These are phyloP conservation scores for Pneumocystis jirovecii DNA, from an alignment of 1,139 yeast genomes.

Conservation along the genomic window DNA sequence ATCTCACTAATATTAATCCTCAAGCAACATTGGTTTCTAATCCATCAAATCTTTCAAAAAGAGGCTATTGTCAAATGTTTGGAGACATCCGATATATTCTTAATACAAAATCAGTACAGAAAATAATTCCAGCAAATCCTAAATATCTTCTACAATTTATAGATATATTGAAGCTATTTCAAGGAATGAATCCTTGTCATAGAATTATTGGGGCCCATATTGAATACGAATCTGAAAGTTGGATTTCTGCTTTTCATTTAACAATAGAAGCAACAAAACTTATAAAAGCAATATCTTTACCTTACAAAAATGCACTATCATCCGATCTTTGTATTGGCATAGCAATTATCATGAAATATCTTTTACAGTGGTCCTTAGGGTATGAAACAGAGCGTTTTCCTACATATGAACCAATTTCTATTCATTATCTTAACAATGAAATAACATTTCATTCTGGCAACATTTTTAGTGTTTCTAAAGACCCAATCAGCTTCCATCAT, in stretches of 20 bases:
- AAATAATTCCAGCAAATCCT: slow-evolving; percentile 28
- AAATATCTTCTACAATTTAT: slow-evolving; percentile 30
- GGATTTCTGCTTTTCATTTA: slow-evolving; percentile 67
- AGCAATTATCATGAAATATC: slow-evolving; percentile 17
- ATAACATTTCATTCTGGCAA: not conserved
- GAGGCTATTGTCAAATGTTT: slow-evolving; percentile 74
- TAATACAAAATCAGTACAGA: slow-evolving; percentile 14
- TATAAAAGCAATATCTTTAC: slow-evolving; percentile 26
- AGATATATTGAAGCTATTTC: slow-evolving; percentile 55
- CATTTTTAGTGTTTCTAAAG: slow-evolving; percentile 30
- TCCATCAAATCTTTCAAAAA: slow-evolving; percentile 40
- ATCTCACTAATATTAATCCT: slow-evolving; percentile 33
- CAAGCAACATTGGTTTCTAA: slow-evolving; percentile 23
- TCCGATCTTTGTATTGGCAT: slow-evolving; percentile 14
- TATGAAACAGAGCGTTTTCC: slow-evolving; percentile 1
- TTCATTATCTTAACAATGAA: slow-evolving; percentile 21
- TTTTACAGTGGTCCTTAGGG: slow-evolving; percentile 23
- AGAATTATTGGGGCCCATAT: slow-evolving; percentile 75
- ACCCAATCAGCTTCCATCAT: slow-evolving; percentile 56
- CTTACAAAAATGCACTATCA: slow-evolving; percentile 16
- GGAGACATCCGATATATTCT: slow-evolving; percentile 58
- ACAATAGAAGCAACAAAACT: slow-evolving; percentile 34
- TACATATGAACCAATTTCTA: slow-evolving; percentile 6
- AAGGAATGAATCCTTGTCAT: slow-evolving; percentile 60
- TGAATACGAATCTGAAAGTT: slow-evolving; percentile 78